Conservation (phyloP, 192 early-diverging fungal genomes). For the Podila clonocystis region DNA sequence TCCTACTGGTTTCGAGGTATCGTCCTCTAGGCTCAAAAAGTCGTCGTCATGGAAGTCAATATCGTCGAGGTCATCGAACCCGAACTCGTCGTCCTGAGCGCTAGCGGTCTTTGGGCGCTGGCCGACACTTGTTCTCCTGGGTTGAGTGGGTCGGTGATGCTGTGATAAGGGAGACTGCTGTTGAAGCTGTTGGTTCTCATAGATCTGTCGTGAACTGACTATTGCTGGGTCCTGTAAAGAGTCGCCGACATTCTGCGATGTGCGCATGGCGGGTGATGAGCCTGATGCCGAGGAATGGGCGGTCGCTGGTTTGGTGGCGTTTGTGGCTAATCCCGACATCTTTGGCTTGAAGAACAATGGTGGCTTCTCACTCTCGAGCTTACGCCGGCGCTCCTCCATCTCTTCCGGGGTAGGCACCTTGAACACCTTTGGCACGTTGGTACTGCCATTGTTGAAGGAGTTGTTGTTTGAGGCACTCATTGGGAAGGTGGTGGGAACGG, state of each 20-base stretch:
- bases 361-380: background rate
- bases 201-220: background rate
- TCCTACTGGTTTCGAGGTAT: background rate
- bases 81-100: constrained; percentile 36
- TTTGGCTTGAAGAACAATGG: background rate
- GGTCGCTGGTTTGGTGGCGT: background rate
- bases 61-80: constrained; percentile 31
- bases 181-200: background rate
- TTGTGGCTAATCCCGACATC: background rate
- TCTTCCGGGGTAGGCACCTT: background rate
- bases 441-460: background rate
- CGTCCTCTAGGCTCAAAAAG: constrained; percentile 22
- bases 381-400: background rate
- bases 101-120: background rate
- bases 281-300: too few species aligned
- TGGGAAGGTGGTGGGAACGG: too few species aligned
- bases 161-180: background rate
- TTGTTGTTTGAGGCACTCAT: background rate
- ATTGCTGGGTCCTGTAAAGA: too few species aligned
- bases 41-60: constrained; percentile 25
- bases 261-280: too few species aligned
- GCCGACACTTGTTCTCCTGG: background rate
- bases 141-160: background rate
- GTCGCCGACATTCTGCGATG: too few species aligned
- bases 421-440: background rate